Conservation (phyloP, 129 eudicot genomes). For the Flaveria brownii region DNA sequence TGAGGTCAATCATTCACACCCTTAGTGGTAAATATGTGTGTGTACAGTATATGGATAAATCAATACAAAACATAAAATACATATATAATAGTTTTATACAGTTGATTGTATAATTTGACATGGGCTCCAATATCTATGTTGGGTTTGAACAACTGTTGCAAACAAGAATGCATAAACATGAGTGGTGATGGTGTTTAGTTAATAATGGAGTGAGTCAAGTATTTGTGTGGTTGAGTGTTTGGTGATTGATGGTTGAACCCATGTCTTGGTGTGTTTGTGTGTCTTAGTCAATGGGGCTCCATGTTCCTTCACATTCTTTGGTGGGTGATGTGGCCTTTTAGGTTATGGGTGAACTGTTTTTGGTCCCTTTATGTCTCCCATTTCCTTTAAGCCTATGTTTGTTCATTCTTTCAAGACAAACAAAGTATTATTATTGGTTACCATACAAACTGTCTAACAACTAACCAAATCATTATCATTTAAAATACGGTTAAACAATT, state of each 20-base stretch:
- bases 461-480: not conserved
- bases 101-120: not conserved
- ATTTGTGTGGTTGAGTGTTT: conserved; percentile 17
- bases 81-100: not conserved
- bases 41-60: too few relatives aligned
- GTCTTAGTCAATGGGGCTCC: conserved; percentile 26
- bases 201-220: conserved; percentile 1
- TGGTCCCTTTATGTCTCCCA: conserved; percentile 32
- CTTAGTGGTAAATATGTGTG: too few relatives aligned
- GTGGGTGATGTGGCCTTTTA: conserved; percentile 37
- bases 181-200: conserved; percentile 16
- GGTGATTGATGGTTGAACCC: conserved; percentile 25
- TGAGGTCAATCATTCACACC: too few relatives aligned
- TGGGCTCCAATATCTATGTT: not conserved
- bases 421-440: conserved; percentile 3
- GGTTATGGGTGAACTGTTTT: conserved; percentile 33
- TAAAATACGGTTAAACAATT: not conserved
- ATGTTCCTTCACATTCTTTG: conserved; percentile 38
- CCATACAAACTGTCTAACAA: conserved; percentile 4
- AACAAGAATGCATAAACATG: not conserved
- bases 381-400: conserved; percentile 24
- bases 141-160: not conserved
- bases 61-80: not conserved
- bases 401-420: conserved; percentile 31
- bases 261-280: conserved; percentile 19